Percentiles rank a stretch among this genome's conserved stretches.
Conservation (phyloP, 768 basidiomycete species). For the Leccinum imitatum region DNA sequence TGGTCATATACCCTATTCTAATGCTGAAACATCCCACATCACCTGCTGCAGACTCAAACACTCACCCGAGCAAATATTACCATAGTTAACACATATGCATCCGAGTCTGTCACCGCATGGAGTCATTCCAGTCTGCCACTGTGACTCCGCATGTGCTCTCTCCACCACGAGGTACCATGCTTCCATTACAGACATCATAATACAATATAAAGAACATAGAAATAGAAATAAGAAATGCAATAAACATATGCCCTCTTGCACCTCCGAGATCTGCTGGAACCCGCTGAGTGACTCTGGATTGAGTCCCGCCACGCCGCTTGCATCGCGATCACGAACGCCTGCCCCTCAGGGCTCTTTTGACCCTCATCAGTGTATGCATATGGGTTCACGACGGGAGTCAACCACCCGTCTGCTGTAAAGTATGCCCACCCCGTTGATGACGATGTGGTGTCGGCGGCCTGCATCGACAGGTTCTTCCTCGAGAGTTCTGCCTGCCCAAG, state of each 20-base stretch:
- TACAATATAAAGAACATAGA: not conserved
- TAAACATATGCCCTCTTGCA: not conserved
- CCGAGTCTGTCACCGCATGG: too few relatives aligned
- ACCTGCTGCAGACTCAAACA: too few relatives aligned
- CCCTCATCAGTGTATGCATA: slow-evolving; percentile 49
- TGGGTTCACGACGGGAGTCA: slow-evolving; percentile 77
- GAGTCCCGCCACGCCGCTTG: slow-evolving; percentile 74
- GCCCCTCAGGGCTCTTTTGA: slow-evolving; percentile 63
- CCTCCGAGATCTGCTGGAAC: not conserved
- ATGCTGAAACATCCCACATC: too few relatives aligned
- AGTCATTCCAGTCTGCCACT: too few relatives aligned
- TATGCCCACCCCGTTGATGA: slow-evolving; percentile 37
- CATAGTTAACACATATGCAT: not conserved
- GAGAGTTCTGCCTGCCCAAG: slow-evolving; percentile 58
- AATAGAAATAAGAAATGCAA: not conserved
- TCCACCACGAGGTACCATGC: too few relatives aligned
- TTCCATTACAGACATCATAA: not conserved
- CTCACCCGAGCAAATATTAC: too few relatives aligned
- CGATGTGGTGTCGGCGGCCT: slow-evolving; percentile 11
- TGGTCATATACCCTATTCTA: too few relatives aligned
- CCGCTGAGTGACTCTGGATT: not conserved
- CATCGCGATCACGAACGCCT: slow-evolving; percentile 78
- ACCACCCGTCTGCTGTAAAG: slow-evolving; percentile 61
- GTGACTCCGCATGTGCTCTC: too few relatives aligned
- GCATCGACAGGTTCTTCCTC: slow-evolving; percentile 38